Conservation (phyloP, 2,329 filamentous ascomycete genomes). For the Talaromyces marneffei region DNA sequence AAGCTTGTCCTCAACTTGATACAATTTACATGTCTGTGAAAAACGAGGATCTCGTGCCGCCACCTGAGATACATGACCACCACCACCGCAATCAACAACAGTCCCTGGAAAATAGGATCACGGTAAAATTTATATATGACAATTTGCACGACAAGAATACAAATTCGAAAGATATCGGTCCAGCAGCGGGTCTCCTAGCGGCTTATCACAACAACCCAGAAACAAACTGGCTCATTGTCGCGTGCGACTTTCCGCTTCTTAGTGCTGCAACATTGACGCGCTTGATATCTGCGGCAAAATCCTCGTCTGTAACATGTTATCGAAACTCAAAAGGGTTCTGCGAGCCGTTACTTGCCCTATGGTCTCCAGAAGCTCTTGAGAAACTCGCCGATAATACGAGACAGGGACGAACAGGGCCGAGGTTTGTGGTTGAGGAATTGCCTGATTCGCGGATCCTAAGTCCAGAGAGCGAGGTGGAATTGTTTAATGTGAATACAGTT, state of each 20-base stretch:
- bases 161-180: constrained; percentile 16
- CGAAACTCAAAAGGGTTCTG: constrained; percentile 23
- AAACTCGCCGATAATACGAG: constrained; percentile 19
- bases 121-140: not conserved
- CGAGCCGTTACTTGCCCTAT: constrained; percentile 35
- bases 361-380: constrained; percentile 28
- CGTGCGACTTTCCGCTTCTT: constrained; percentile 33
- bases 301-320: constrained; percentile 31
- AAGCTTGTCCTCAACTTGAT: constrained; percentile 17
- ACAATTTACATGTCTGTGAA: not conserved
- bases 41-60: not conserved
- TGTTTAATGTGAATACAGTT: constrained; percentile 22
- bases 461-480: constrained; percentile 13
- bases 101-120: not conserved
- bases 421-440: constrained; percentile 17
- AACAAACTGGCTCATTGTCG: constrained; percentile 29
- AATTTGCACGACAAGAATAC: constrained; percentile 10
- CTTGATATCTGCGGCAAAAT: constrained; percentile 21
- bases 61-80: too few species aligned
- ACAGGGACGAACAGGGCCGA: constrained; percentile 16
- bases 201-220: constrained; percentile 23
- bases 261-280: constrained; percentile 22
- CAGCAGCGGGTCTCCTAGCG: constrained; percentile 27
- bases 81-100: too few species aligned
- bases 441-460: constrained; percentile 15